Evolutionary conservation across 805 yeast genomes (phyloP), one percentile per base, ranked within the genome.

Genomic region (Alloascoidea hylecoeti): DNA sequence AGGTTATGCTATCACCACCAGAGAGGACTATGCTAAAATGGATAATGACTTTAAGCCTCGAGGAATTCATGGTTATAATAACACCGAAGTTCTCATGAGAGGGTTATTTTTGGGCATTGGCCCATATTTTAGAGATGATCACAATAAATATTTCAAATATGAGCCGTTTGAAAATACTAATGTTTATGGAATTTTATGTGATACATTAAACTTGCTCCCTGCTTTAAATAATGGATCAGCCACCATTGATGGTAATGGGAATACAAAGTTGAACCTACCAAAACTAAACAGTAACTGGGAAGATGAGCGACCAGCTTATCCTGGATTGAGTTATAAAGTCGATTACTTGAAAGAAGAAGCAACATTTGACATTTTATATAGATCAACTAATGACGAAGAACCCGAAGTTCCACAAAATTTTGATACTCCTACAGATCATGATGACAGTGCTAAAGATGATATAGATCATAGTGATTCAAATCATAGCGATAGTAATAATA

Each of bases 31-130:
- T 69, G 65, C 66, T 16, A 61, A 61, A 2, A 64, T 65, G 50
- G 55, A 57, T 17, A 53, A 61, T 37, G 63, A 67, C 12, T 78
- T 77, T 51, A 51, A 53, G n/a, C 81, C 84, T 3, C 62, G 62
- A 39, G 96, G 95, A 5, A 80, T 80, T 1, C 94, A 84, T 55
- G 96, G 96, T 2, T 88, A 83, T 53, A 74, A 79, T 49, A 81
- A 79, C 49, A 67, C 78, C 0, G 84, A 78, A 43, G 68, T 78
- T 4, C 59, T 85, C 41, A 86, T 86, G 95, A 61, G 95, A 37
- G 86, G 95, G 0, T 47, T 83, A 5, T 88, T 89, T 52, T 48
- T 84, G 33, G 94, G 79, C 0, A 54, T 66, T 1, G 97, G 97
- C 0, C 96, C 96, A 0, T 81, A 68, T 49, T 86, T 88, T 55